These are phyloP conservation scores for Blepharisma undulans DNA, from an alignment of 169 alveolate species.

Conservation along the genomic window DNA sequence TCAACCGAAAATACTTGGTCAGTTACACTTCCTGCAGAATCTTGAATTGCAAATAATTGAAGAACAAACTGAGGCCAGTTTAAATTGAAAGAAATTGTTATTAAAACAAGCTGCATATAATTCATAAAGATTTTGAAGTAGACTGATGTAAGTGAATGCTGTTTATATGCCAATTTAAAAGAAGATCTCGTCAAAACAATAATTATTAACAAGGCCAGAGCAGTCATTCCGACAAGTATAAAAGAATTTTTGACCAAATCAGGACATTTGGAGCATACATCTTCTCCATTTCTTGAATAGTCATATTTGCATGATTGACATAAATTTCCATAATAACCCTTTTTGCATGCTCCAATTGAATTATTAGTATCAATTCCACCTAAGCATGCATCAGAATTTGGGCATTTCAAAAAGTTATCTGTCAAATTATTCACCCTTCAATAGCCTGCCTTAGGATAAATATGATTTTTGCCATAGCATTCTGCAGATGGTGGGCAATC, in stretches of 20 bases:
- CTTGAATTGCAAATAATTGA: conserved; percentile 20
- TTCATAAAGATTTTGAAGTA: conserved; percentile 51
- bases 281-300: neutral
- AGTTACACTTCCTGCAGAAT: conserved; percentile 39
- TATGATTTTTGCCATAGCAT: conserved; percentile 54
- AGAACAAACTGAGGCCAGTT: conserved; percentile 48
- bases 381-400: conserved; percentile 48
- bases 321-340: conserved; percentile 28
- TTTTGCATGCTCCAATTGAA: conserved; percentile 45
- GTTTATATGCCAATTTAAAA: conserved; percentile 21
- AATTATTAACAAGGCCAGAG: neutral
- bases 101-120: conserved; percentile 39
- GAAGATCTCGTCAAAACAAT: conserved; percentile 20
- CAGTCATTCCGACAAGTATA: conserved; percentile 7
- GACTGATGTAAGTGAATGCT: conserved; percentile 27
- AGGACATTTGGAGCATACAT: conserved; percentile 43
- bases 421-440: conserved; percentile 51
- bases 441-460: conserved; percentile 56
- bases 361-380: conserved; percentile 43
- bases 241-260: conserved; percentile 5
- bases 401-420: conserved; percentile 52
- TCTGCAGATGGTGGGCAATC: conserved; percentile 36
- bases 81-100: conserved; percentile 40
- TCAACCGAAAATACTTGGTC: conserved; percentile 47
- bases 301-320: conserved; percentile 33